Evolutionary conservation across 2,329 filamentous ascomycete genomes (phyloP).

Genomic region (Orbilia blumenaviensis): DNA sequence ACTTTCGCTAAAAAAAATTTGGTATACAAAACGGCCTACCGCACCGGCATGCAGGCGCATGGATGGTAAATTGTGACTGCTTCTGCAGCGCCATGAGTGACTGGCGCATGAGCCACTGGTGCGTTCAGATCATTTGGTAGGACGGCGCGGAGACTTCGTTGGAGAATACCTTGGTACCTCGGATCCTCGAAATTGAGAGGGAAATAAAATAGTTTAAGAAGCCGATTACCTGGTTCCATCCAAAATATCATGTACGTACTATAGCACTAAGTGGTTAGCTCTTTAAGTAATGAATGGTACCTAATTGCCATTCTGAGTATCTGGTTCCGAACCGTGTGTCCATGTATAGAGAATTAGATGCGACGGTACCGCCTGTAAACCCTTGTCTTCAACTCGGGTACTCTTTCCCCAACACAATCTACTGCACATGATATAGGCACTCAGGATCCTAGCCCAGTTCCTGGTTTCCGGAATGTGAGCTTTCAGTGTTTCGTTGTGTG

Average conservation of each 20-base stretch:
- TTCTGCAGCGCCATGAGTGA: no score
- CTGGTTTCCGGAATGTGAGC: background rate
- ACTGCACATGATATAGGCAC: background rate
- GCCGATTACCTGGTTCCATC: no score
- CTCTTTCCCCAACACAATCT: slow-evolving; percentile 9
- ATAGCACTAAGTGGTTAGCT: no score
- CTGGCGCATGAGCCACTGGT: no score
- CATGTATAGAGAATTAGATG: background rate
- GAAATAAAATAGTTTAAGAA: no score
- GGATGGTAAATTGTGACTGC: slow-evolving; percentile 16
- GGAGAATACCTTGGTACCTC: no score
- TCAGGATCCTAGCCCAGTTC: background rate
- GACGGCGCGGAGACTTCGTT: no score
- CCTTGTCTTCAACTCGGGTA: slow-evolving; percentile 8
- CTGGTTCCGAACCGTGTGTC: slow-evolving; percentile 23
- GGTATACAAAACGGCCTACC: background rate
- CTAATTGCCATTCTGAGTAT: slow-evolving; percentile 17
- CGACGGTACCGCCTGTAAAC: background rate
- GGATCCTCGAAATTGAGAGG: no score
- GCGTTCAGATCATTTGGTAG: no score
- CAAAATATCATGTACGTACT: no score
- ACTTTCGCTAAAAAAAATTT: background rate
- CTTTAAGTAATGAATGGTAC: background rate
- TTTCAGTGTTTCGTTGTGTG: background rate
- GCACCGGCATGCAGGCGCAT: background rate